Percentiles rank a stretch among this genome's conserved stretches.
Conservation (phyloP, 441 rosid genomes). For the Euphorbia celastroides region DNA sequence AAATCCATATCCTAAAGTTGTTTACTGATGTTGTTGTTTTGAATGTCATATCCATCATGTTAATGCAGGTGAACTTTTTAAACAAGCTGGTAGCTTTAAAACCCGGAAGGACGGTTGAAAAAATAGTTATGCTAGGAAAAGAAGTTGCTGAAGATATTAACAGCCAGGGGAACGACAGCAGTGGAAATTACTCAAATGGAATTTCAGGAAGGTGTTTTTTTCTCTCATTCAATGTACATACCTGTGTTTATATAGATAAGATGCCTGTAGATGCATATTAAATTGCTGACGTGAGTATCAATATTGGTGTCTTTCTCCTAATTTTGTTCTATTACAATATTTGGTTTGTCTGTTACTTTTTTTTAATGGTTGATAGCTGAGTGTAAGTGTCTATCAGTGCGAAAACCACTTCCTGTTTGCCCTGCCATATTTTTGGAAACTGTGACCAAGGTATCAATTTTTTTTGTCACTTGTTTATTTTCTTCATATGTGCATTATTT, state of each 20-base stretch:
- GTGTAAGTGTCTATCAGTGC: conserved; percentile 65
- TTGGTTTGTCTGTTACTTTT: conserved; percentile 25
- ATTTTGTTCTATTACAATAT: neutral
- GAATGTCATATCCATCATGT: conserved; percentile 5
- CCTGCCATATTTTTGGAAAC: conserved; percentile 98
- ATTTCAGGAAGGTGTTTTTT: conserved; percentile 62
- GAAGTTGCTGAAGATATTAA: conserved; percentile 69
- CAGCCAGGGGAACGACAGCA: conserved; percentile 32
- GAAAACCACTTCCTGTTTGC: conserved; percentile 83
- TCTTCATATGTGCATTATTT: neutral
- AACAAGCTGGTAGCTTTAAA: conserved; percentile 81
- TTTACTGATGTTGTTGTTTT: neutral
- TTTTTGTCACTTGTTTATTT: neutral
- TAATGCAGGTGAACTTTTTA: conserved; percentile 78
- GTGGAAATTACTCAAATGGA: conserved; percentile 35
- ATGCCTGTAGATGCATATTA: neutral
- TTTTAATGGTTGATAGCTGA: conserved; percentile 46
- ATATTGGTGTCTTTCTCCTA: neutral
- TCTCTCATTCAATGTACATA: neutral
- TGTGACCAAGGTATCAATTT: conserved; percentile 63
- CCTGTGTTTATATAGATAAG: neutral
- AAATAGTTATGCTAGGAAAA: conserved; percentile 89
- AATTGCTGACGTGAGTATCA: neutral
- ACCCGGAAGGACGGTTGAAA: conserved; percentile 73
- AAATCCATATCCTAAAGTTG: neutral